These are phyloP conservation scores for Turnera subulata DNA, from an alignment of 345 rosid genomes.

Conservation along the genomic window DNA sequence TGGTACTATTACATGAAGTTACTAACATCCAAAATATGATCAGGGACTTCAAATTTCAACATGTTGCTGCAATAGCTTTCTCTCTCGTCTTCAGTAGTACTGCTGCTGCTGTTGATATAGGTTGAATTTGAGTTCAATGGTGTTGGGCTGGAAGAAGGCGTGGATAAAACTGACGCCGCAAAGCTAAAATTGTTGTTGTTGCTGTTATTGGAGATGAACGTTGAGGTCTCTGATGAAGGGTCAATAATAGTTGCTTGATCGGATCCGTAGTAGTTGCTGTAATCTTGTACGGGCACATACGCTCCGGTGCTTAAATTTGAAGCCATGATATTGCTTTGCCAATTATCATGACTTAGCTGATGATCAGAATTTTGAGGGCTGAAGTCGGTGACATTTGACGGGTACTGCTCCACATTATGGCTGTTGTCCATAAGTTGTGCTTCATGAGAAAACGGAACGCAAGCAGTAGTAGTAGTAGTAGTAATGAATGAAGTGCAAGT, in stretches of 20 bases:
- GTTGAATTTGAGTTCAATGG: constrained; percentile 59
- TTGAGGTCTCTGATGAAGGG: constrained; percentile 35
- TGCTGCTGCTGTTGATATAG: constrained; percentile 36
- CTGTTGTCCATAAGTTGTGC: constrained; percentile 22
- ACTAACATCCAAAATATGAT: constrained; percentile 52
- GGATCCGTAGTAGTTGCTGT: constrained; percentile 2
- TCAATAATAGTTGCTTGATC: constrained; percentile 19
- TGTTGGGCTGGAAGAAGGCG: constrained; percentile 64
- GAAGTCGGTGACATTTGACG: constrained; percentile 10
- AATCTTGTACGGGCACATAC: constrained; percentile 7
- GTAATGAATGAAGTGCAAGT: constrained; percentile 18
- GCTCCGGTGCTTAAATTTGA: constrained; percentile 33
- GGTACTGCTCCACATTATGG: constrained; percentile 19
- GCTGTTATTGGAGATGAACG: constrained; percentile 25
- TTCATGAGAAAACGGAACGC: constrained; percentile 29
- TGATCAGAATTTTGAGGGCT: constrained; percentile 7
- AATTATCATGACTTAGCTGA: constrained; percentile 1
- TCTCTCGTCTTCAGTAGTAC: constrained; percentile 62
- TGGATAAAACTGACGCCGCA: constrained; percentile 48
- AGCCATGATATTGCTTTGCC: constrained; percentile 12
- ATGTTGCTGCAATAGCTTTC: constrained; percentile 69
- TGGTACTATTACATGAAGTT: constrained; percentile 41
- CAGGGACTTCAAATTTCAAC: constrained; percentile 56
- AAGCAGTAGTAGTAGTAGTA: constrained; percentile 7
- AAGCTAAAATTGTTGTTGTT: constrained; percentile 37